These are phyloP conservation scores for Irineochytrium annulatum DNA, from an alignment of 192 early-diverging fungal species.

Conservation along the genomic window DNA sequence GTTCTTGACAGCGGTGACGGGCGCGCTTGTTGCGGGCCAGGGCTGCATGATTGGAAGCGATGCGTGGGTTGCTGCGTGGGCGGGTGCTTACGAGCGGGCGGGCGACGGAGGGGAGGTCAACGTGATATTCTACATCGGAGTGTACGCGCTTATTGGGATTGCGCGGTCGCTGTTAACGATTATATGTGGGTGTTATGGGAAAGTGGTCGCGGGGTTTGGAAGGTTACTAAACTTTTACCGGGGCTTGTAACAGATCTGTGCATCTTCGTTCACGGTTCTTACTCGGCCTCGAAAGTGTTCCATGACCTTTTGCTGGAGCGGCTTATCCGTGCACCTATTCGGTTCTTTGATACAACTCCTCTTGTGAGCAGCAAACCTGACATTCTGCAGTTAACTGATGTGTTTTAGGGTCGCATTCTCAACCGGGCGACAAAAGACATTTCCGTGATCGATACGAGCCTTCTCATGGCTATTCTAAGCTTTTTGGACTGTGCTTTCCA, in stretches of 20 bases:
- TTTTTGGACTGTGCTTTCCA: neutral
- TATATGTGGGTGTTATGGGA: neutral
- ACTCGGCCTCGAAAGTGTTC: conserved; percentile 24
- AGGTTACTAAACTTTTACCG: neutral
- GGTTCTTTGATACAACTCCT: conserved; percentile 67
- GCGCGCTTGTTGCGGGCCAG: neutral
- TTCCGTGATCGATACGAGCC: neutral
- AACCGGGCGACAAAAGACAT: conserved; percentile 87
- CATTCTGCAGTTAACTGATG: neutral
- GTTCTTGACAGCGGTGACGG: conserved; percentile 19
- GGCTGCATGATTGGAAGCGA: neutral
- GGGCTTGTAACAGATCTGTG: conserved; percentile 5
- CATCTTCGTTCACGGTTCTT: conserved; percentile 15
- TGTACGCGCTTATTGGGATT: too few species aligned
- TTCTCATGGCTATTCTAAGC: neutral
- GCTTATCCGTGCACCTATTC: conserved; percentile 34
- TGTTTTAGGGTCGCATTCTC: conserved; percentile 39
- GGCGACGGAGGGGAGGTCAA: neutral
- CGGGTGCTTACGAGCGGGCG: neutral
- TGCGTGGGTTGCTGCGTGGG: neutral
- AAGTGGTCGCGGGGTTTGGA: neutral
- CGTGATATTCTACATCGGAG: too few species aligned
- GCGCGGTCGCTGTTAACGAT: too few species aligned
- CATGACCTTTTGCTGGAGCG: conserved; percentile 24
- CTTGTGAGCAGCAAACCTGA: conserved; percentile 27